Evolutionary conservation across 2,329 filamentous ascomycete species (phyloP).

Genomic region (Lomentospora prolificans): DNA sequence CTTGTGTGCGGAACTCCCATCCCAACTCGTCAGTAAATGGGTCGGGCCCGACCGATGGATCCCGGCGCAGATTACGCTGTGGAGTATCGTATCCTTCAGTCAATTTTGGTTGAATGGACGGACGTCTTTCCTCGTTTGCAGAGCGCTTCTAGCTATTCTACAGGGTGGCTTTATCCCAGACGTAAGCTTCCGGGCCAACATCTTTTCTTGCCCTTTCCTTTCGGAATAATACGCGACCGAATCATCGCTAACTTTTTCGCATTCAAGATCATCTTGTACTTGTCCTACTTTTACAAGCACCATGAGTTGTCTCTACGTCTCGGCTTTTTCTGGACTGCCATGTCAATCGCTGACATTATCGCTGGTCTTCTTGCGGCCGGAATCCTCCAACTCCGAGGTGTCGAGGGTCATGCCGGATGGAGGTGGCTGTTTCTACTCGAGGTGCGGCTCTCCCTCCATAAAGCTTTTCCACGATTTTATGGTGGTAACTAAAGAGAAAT

Average conservation of each 20-base stretch:
- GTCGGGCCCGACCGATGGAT: constrained; percentile 51
- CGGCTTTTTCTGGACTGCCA: constrained; percentile 31
- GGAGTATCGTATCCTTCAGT: constrained; percentile 41
- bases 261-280: constrained; percentile 25
- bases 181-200: constrained; percentile 18
- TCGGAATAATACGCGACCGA: no score
- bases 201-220: no score
- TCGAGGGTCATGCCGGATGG: constrained; percentile 26
- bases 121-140: constrained; percentile 27
- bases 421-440: constrained; percentile 49
- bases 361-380: constrained; percentile 28
- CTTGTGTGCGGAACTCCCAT: constrained; percentile 36
- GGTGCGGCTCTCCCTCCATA: constrained; percentile 19
- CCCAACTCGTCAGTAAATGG: constrained; percentile 49
- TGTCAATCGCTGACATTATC: constrained; percentile 29
- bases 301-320: constrained; percentile 28
- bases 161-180: constrained; percentile 39
- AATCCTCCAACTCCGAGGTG: constrained; percentile 29
- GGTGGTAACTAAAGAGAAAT: background rate
- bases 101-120: constrained; percentile 33
- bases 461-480: background rate
- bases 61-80: constrained; percentile 45
- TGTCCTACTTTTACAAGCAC: constrained; percentile 35
- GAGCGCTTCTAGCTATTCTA: constrained; percentile 29
- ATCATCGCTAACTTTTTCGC: no score